These are phyloP conservation scores for Byssochlamys sp. DNA, from an alignment of 2,329 filamentous ascomycete genomes.

Conservation along the genomic window DNA sequence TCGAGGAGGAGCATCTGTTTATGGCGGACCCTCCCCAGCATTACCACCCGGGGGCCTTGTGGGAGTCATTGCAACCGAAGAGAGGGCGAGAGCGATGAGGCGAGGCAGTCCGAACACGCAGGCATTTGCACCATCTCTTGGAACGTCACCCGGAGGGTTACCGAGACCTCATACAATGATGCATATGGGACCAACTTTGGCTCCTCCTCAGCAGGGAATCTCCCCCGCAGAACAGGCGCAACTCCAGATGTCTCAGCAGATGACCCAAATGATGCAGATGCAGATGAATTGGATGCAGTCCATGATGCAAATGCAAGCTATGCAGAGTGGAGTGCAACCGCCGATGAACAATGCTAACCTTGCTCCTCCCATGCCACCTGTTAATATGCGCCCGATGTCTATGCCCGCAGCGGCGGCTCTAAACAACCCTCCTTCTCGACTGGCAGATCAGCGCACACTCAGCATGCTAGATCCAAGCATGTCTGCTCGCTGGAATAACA, in stretches of 20 bases:
- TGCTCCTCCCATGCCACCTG: constrained; percentile 16
- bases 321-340: constrained; percentile 23
- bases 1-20: constrained; percentile 46
- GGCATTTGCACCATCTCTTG: constrained; percentile 26
- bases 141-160: constrained; percentile 18
- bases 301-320: constrained; percentile 54
- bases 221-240: constrained; percentile 62
- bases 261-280: constrained; percentile 84
- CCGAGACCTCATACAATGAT: constrained; percentile 31
- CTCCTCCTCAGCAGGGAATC: constrained; percentile 25
- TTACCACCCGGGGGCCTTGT: constrained; percentile 68
- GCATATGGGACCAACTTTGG: constrained; percentile 10
- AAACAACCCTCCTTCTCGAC: constrained; percentile 16
- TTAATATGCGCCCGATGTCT: constrained; percentile 39
- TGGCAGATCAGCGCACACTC: constrained; percentile 55
- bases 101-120: constrained; percentile 67
- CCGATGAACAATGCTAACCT: constrained; percentile 20
- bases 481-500: constrained; percentile 26
- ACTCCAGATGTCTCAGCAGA: constrained; percentile 71
- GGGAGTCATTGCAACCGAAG: constrained; percentile 78
- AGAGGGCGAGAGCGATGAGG: constrained; percentile 66
- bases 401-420: constrained; percentile 29
- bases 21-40: constrained; percentile 28
- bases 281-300: constrained; percentile 87
- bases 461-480: constrained; percentile 67